Conservation (phyloP, 768 basidiomycete genomes). For the Psilocybe subaeruginosa region DNA sequence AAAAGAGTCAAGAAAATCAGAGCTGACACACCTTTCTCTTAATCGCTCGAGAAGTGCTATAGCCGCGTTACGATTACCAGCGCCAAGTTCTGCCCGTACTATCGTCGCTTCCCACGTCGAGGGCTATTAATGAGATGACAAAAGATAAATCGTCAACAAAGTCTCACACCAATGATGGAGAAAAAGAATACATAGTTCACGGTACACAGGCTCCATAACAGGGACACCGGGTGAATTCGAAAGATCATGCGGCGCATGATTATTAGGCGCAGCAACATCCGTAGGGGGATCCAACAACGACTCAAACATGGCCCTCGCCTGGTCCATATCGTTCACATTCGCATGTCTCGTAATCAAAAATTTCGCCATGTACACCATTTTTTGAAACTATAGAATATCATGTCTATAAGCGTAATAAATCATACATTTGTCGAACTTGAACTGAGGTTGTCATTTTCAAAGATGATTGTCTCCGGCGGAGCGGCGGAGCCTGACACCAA, state of each 20-base stretch:
- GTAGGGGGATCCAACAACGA: conserved; percentile 75
- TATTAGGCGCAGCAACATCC: conserved; percentile 87
- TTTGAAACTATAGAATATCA: too few species aligned
- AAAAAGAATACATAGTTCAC: conserved; percentile 59
- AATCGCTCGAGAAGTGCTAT: conserved; percentile 69
- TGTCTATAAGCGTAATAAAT: too few species aligned
- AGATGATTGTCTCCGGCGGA: too few species aligned
- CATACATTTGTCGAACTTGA: too few species aligned
- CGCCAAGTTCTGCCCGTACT: conserved; percentile 88
- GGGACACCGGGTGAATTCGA: conserved; percentile 32
- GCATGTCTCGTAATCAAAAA: conserved; percentile 76
- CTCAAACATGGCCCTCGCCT: conserved; percentile 81
- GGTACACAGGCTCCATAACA: conserved; percentile 68
- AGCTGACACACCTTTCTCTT: conserved; percentile 61
- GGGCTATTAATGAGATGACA: conserved; percentile 48
- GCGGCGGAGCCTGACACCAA: too few species aligned
- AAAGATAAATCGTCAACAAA: neutral
- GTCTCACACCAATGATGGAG: neutral
- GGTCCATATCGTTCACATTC: conserved; percentile 68
- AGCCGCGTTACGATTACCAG: conserved; percentile 74
- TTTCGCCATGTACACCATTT: conserved; percentile 93
- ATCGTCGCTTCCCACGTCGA: conserved; percentile 96
- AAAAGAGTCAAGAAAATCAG: neutral
- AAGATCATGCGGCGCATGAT: conserved; percentile 77
- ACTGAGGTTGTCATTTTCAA: too few species aligned